Evolutionary conservation across 306 rosid species (phyloP), one percentile per base, ranked within the genome.

Genomic region (Betula pendula): DNA sequence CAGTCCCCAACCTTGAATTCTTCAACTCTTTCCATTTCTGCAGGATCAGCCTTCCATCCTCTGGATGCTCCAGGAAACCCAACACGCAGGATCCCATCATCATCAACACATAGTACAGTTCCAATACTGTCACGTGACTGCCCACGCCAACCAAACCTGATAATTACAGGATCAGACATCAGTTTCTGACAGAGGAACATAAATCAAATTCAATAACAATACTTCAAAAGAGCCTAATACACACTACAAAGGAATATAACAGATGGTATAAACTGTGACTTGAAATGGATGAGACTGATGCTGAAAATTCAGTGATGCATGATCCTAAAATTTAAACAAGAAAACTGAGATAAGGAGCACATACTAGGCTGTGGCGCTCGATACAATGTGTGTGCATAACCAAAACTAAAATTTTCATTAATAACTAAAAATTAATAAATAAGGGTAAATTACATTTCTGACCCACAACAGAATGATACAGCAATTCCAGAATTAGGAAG

Each of bases 1-100:
- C 99, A 95, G 72, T 92, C 97, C 76, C 99, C 97, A 74, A 95
- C 97, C 84, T 90, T 95, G 88, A 89, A 95, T 81, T 95, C 99
- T 85, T 95, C 97, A 72, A 95, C 99, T 74, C 99, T 90, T 71
- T 92, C 99, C 99, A 95, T 95, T 83, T 95, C 99, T 12, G 97
- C 96, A 45, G 99, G 99, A 86, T 95, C 97, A 82, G 99, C 99
- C 78, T 92, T 90, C 97, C 99, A 95, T 80, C 99, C 99, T 85
- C 99, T 95, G 48, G 99, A 95, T 71, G 99, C 99, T 81, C 99
- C 99, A 80, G 99, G 99, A 89, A 90, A 95, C 77, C 99, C 99
- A 79, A 95, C 99, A 70, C 97, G 97, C 72, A 95, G 90, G 67
- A 95, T 92, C 70, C 99, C 99, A 81, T 95, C 99, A 48, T 95